Evolutionary conservation across 441 rosid genomes (phyloP), one percentile per base, ranked within the genome.

Genomic region (Gossypium aridum): DNA sequence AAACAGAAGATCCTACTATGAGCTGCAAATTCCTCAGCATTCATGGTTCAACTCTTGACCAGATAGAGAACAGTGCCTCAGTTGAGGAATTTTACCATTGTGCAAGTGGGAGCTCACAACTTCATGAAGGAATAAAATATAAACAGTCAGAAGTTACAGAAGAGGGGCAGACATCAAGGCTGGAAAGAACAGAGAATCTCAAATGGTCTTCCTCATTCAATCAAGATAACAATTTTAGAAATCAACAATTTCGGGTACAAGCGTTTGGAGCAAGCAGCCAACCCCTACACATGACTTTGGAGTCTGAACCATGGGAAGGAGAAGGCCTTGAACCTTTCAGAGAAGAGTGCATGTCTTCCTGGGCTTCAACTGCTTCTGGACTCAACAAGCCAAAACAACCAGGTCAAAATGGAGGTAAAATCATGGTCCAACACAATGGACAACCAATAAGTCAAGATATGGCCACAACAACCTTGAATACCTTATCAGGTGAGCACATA

Each of bases 271-370:
- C 83, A 43, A 79, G 78, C 74, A 79, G 77, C 77, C 77, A 70
- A 75, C 79, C 64, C 62, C 61, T 66, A 75, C 72, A 75, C 76
- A 73, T 53, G 74, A 84, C 71, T 76, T 75, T 54, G 73, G 79
- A 79, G 71, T 78, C 83, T 64, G 80, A 80, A 28, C 49, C 75
- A 54, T 71, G 45, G 56, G 87, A 83, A 75, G 78, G 68, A 71
- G 91, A 85, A 68, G 77, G 76, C 66, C 79, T 71, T 64, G 85
- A 84, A 39, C 73, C 73, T 56, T 71, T 74, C 69, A 82, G 80
- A 31, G 87, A 83, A 76, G 94, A 89, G 73, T 80, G 83, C 77
- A 80, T 76, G 68, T 80, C 85, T 80, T 84, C 88, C 56, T 76
- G 81, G 86, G 81, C 84, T 69, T 77, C 93, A 75, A 76, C 82